Percentiles rank a stretch among this genome's conserved stretches.
phyloP scores from a whole-genome alignment of 2,329 filamentous ascomycete species.

The Teratosphaeria nubilosa region DNA sequence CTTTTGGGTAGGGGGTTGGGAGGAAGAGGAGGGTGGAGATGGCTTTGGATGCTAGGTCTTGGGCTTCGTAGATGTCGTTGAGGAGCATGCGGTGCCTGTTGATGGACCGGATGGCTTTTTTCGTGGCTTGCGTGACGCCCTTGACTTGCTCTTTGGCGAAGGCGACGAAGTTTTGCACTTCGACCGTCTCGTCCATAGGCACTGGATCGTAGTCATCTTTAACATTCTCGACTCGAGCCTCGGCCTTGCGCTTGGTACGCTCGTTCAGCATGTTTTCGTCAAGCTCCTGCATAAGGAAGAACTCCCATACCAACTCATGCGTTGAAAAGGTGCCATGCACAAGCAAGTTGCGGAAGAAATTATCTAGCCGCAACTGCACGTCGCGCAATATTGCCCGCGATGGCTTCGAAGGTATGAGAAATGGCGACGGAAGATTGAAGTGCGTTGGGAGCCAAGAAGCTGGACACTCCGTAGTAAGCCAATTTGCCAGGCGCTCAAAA shows the following conservation, averaged over 20 bases:
- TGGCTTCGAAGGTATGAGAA: slow-evolving; percentile 85
- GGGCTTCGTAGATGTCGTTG: slow-evolving; percentile 60
- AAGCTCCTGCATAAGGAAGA: slow-evolving; percentile 91
- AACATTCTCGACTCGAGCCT: slow-evolving; percentile 71
- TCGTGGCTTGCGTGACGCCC: slow-evolving; percentile 71
- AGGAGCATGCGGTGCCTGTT: slow-evolving; percentile 59
- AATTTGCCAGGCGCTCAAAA: slow-evolving; percentile 80
- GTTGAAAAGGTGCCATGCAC: slow-evolving; percentile 86
- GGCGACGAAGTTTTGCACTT: slow-evolving; percentile 87
- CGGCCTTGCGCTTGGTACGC: slow-evolving; percentile 76
- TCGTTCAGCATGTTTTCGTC: slow-evolving; percentile 84
- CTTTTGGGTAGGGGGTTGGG: slow-evolving; percentile 55
- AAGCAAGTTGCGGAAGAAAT: slow-evolving; percentile 77
- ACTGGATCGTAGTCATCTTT: slow-evolving; percentile 82
- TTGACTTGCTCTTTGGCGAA: slow-evolving; percentile 85
- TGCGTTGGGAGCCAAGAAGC: slow-evolving; percentile 88
- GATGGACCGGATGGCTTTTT: slow-evolving; percentile 68
- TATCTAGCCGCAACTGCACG: slow-evolving; percentile 75
- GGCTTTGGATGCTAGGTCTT: slow-evolving; percentile 41
- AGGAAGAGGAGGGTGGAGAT: slow-evolving; percentile 54
- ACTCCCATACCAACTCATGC: slow-evolving; percentile 98
- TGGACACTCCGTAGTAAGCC: slow-evolving; percentile 79
- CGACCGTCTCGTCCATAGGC: slow-evolving; percentile 47
- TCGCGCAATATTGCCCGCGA: slow-evolving; percentile 79
- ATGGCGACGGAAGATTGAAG: slow-evolving; percentile 69